Evolutionary conservation across 1,139 yeast species (phyloP).

Genomic region (Pneumocystis carinii): DNA sequence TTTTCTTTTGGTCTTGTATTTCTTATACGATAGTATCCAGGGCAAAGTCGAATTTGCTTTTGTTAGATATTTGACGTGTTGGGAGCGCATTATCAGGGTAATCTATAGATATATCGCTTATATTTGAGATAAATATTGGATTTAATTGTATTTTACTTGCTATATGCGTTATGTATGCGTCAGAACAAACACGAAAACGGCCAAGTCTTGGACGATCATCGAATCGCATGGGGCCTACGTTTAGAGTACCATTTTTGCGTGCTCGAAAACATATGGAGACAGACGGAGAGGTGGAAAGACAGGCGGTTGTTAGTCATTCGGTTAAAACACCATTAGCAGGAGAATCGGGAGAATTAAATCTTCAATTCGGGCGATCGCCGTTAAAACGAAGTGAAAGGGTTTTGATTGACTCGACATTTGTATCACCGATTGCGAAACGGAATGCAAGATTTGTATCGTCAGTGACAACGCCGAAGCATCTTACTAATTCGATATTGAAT

Average conservation of each 20-base stretch:
- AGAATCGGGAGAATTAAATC: neutral
- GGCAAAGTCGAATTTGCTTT: no score
- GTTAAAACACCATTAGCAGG: constrained; percentile 5
- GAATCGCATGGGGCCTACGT: neutral
- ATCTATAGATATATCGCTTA: no score
- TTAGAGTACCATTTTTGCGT: neutral
- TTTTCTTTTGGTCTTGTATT: no score
- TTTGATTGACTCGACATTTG: constrained; percentile 27
- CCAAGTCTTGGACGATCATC: neutral
- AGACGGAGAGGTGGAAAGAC: neutral
- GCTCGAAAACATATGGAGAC: neutral
- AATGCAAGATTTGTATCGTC: constrained; percentile 4
- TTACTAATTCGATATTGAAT: neutral
- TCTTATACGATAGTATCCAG: no score
- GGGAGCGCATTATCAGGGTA: no score
- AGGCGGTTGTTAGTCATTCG: neutral
- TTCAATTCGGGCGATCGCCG: constrained; percentile 15
- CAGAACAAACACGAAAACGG: neutral
- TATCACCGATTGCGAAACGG: constrained; percentile 17
- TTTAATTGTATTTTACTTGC: no score
- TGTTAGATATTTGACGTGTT: no score
- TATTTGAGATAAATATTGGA: no score
- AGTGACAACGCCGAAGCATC: constrained; percentile 4
- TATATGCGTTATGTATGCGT: neutral
- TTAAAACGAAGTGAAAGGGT: constrained; percentile 28